These are phyloP conservation scores for Aureobasidium sp. DNA, from an alignment of 2,329 filamentous ascomycete species.

Conservation along the genomic window DNA sequence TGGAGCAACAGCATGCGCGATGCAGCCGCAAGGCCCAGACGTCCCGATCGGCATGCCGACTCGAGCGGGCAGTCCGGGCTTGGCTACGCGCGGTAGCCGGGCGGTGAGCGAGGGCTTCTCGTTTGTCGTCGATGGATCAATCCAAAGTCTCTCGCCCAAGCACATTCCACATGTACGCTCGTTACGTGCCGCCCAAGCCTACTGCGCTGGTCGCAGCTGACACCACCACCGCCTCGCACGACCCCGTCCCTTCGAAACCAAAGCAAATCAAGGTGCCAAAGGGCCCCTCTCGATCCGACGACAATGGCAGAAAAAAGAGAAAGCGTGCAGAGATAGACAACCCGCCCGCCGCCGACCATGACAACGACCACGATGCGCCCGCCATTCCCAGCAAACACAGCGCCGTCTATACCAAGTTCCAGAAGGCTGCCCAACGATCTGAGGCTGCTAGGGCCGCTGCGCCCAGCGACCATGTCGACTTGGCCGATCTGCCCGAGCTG, in stretches of 20 bases:
- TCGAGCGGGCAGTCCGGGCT: neutral
- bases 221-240: neutral
- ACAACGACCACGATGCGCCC: neutral
- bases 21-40: neutral
- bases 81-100: neutral
- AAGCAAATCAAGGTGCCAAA: slow-evolving; percentile 3
- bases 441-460: slow-evolving; percentile 15
- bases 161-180: slow-evolving; percentile 27
- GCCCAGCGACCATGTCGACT: slow-evolving; percentile 20
- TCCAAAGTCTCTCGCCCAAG: neutral
- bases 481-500: slow-evolving; percentile 33
- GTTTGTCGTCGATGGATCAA: neutral
- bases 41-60: slow-evolving; percentile 6
- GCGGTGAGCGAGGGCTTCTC: neutral
- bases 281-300: slow-evolving; percentile 4
- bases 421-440: slow-evolving; percentile 25
- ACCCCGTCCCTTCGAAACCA: neutral
- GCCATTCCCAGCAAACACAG: slow-evolving; percentile 25
- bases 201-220: slow-evolving; percentile 7
- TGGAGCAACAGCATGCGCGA: neutral
- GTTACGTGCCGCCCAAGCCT: slow-evolving; percentile 37
- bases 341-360: slow-evolving; percentile 17
- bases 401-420: slow-evolving; percentile 37
- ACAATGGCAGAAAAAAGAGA: slow-evolving; percentile 20
- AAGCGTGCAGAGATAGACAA: slow-evolving; percentile 25